A percentile compares a stretch with the other conserved stretches of the same genome.
Conservation (phyloP, 306 rosid genomes). For the Astragalus glycyphyllos region DNA sequence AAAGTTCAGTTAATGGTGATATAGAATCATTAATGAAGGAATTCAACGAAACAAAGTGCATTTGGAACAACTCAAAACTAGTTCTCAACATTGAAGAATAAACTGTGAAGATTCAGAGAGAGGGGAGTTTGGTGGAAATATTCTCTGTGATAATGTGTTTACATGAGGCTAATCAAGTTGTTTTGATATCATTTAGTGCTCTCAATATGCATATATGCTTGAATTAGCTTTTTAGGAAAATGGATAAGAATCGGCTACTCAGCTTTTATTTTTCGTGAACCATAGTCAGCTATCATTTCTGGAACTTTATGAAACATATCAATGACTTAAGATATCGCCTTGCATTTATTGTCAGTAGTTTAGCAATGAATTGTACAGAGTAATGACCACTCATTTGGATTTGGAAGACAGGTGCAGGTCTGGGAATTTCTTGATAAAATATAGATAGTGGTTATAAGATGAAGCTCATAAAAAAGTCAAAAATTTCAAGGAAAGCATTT, state of each 20-base stretch:
- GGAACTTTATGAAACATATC: not conserved
- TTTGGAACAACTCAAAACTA: not conserved
- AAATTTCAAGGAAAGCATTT: not conserved
- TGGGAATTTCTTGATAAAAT: conserved; percentile 16
- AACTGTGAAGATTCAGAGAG: not conserved
- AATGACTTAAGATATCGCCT: not conserved
- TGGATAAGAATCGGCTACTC: not conserved
- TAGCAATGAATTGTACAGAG: conserved; percentile 1
- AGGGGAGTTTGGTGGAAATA: not conserved
- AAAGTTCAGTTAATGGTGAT: too few species aligned
- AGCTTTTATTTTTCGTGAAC: not conserved
- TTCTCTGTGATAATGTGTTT: not conserved
- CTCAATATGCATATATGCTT: not conserved
- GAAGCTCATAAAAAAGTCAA: conserved; percentile 1
- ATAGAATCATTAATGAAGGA: too few species aligned
- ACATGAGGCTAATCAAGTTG: conserved; percentile 17
- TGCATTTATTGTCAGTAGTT: not conserved
- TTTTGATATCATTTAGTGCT: not conserved
- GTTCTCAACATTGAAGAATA: conserved; percentile 7
- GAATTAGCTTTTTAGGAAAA: conserved; percentile 5
- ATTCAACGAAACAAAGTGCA: not conserved
- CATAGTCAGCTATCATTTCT: not conserved
- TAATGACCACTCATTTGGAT: not conserved
- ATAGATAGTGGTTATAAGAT: not conserved
- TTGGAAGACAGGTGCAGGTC: conserved; percentile 1